Percentiles rank a stretch among this genome's conserved stretches.
phyloP scores from a whole-genome alignment of 108 stramenopile genomes.

The Cyclotella kingstonii region DNA sequence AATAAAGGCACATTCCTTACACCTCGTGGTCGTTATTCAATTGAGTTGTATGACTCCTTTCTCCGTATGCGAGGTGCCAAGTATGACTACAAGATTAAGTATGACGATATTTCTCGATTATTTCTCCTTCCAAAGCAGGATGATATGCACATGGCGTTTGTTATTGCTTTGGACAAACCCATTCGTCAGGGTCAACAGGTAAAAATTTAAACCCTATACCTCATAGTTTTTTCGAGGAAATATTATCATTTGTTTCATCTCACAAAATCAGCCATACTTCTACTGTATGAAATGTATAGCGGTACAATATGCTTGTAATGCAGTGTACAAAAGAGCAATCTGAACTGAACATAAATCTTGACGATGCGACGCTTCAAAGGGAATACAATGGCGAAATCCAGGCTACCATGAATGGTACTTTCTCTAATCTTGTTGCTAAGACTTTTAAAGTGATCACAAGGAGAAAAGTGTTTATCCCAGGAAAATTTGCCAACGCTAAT shows the following conservation, averaged over 20 bases:
- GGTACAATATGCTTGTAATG: conserved; percentile 96
- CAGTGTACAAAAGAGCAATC: conserved; percentile 83
- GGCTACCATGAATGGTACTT: conserved; percentile 87
- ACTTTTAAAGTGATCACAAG: conserved; percentile 96
- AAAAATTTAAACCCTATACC: not conserved
- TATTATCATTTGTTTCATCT: not conserved
- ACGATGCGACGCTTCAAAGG: conserved; percentile 88
- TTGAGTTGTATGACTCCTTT: conserved; percentile 93
- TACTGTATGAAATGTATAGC: conserved; percentile 16
- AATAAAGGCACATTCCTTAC: conserved; percentile 93
- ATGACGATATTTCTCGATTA: conserved; percentile 92
- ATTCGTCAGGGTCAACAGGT: conserved; percentile 97
- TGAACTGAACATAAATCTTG: conserved; percentile 86
- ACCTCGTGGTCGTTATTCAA: conserved; percentile 94
- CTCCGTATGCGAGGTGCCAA: conserved; percentile 89
- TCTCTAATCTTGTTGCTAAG: conserved; percentile 96
- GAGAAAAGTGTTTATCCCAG: conserved; percentile 96
- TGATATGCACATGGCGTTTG: conserved; percentile 92
- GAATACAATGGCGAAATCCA: conserved; percentile 88
- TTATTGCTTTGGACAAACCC: conserved; percentile 96
- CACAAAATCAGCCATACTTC: not conserved
- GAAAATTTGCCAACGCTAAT: conserved; percentile 87
- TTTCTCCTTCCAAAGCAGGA: conserved; percentile 96
- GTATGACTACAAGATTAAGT: conserved; percentile 99
- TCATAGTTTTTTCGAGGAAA: not conserved